These are phyloP conservation scores for Leishmania amazonensis DNA, from an alignment of 208 protist genomes.

Conservation along the genomic window DNA sequence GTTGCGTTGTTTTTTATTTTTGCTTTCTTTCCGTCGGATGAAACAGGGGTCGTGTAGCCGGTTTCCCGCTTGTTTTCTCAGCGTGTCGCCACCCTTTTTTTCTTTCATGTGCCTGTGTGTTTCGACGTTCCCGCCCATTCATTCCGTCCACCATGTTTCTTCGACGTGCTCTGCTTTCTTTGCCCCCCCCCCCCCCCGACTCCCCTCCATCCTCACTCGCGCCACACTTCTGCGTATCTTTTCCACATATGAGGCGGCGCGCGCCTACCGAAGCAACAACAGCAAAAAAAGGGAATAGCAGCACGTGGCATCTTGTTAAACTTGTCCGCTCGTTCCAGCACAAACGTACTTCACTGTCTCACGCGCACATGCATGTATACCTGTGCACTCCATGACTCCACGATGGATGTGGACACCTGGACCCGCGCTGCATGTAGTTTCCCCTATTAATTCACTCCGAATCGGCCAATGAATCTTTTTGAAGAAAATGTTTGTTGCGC, in stretches of 20 bases:
- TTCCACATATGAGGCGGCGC: neutral
- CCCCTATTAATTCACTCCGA: neutral
- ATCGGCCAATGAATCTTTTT: neutral
- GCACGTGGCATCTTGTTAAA: neutral
- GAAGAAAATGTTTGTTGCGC: neutral
- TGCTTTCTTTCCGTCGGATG: neutral
- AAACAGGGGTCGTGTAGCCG: neutral
- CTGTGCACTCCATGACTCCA: neutral
- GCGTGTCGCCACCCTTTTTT: neutral
- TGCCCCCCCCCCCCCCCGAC: neutral
- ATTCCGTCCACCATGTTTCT: neutral
- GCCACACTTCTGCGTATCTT: neutral
- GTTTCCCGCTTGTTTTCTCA: neutral
- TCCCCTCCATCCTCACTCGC: neutral
- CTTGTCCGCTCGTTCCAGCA: neutral
- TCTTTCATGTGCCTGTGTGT: neutral
- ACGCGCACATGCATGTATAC: neutral
- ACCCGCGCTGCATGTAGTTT: neutral
- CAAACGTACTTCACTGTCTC: neutral
- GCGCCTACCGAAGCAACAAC: neutral
- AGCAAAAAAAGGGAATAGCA: neutral
- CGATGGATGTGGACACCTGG: neutral
- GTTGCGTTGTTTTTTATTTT: neutral
- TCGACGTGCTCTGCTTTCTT: neutral
- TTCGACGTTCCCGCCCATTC: neutral